Conservation (phyloP, 768 basidiomycete species). For the Lactarius tabidus region DNA sequence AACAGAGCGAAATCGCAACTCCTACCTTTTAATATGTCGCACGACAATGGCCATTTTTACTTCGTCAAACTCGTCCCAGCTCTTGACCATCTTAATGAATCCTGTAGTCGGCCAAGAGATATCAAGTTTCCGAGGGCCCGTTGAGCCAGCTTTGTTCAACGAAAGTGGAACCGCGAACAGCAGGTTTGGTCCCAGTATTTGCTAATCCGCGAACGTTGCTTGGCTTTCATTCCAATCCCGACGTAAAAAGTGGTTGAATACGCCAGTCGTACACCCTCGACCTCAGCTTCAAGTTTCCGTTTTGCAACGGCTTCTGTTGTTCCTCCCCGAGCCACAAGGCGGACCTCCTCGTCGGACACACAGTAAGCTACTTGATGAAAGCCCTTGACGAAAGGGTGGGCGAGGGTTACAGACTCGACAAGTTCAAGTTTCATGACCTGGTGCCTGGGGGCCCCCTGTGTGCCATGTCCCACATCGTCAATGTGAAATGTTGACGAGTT, state of each 20-base stretch:
- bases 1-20: neutral
- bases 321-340: slow-evolving; percentile 84
- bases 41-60: slow-evolving; percentile 91
- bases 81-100: slow-evolving; percentile 89
- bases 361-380: slow-evolving; percentile 88
- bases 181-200: slow-evolving; percentile 13
- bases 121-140: slow-evolving; percentile 81
- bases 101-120: slow-evolving; percentile 96
- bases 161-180: slow-evolving; percentile 14
- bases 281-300: slow-evolving; percentile 74
- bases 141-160: slow-evolving; percentile 55
- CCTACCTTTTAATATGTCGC: slow-evolving; percentile 85
- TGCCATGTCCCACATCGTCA: too few species aligned
- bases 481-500: slow-evolving; percentile 60
- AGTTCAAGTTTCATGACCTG: slow-evolving; percentile 98
- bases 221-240: slow-evolving; percentile 87
- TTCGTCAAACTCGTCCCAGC: slow-evolving; percentile 95
- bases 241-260: slow-evolving; percentile 98
- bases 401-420: slow-evolving; percentile 85
- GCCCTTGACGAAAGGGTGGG: slow-evolving; percentile 94
- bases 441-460: too few species aligned
- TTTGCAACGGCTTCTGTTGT: slow-evolving; percentile 66
- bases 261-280: slow-evolving; percentile 70
- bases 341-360: slow-evolving; percentile 80
- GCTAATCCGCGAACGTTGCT: slow-evolving; percentile 61